phyloP scores from a whole-genome alignment of 225 moss, liverwort and hornwort genomes.

The Bryum argenteum region DNA sequence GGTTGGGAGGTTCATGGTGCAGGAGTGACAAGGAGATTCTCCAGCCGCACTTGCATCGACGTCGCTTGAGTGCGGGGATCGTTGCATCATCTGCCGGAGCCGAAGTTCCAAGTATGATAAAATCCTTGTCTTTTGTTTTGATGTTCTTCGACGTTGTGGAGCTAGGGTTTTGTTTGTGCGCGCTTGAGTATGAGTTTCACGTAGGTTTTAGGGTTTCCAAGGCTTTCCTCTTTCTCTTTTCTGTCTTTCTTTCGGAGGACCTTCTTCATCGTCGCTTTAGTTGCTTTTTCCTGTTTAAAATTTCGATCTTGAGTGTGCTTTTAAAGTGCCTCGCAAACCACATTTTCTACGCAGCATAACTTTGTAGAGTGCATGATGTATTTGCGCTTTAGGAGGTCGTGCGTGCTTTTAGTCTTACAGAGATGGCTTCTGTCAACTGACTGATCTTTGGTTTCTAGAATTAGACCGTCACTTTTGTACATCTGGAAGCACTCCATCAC shows the following conservation, averaged over 20 bases:
- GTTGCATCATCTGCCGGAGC: slow-evolving; percentile 4
- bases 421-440: too few relatives aligned
- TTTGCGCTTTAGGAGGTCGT: background rate
- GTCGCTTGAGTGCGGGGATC: background rate
- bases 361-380: background rate
- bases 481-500: background rate
- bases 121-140: background rate
- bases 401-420: background rate
- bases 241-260: background rate
- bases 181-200: background rate
- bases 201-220: background rate
- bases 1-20: background rate
- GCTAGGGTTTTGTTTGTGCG: background rate
- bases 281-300: background rate
- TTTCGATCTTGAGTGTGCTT: background rate
- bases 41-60: background rate
- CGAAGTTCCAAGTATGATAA: background rate
- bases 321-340: background rate
- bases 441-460: too few relatives aligned
- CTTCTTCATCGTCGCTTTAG: background rate
- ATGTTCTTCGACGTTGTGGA: slow-evolving; percentile 2
- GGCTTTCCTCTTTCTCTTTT: background rate
- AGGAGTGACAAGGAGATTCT: background rate
- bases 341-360: background rate
- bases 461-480: background rate